Evolutionary conservation across 192 early-diverging fungal genomes (phyloP).

Genomic region (Dissophora ornata): DNA sequence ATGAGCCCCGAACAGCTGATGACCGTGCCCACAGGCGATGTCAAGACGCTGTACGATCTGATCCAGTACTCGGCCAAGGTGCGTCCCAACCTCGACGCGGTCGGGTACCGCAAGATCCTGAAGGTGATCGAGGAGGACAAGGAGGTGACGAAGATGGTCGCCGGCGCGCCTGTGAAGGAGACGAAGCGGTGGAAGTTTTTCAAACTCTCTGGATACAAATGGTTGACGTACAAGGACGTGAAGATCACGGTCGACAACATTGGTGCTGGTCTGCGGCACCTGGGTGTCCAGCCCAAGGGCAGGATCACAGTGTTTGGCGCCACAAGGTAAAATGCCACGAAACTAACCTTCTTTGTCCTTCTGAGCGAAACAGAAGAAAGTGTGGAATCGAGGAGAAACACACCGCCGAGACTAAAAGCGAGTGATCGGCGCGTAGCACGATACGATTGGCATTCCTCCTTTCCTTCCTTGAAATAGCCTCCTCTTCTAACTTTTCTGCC

Average conservation of each 20-base stretch:
- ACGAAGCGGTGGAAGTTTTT: constrained; percentile 88
- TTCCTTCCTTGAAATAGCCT: not conserved
- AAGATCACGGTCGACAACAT: constrained; percentile 59
- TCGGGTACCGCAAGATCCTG: constrained; percentile 76
- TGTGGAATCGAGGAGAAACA: too few species aligned
- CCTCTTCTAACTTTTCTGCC: not conserved
- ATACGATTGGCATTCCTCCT: too few species aligned
- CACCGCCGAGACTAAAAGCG: too few species aligned
- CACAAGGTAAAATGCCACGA: constrained; percentile 73
- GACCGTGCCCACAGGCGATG: constrained; percentile 27
- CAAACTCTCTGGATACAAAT: constrained; percentile 78
- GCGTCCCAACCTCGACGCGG: constrained; percentile 65
- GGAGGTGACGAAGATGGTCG: constrained; percentile 66
- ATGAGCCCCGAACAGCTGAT: constrained; percentile 39
- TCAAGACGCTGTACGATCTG: constrained; percentile 69
- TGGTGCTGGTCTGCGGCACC: constrained; percentile 74
- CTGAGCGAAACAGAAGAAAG: too few species aligned
- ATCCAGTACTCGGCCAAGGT: constrained; percentile 63
- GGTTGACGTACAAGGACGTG: constrained; percentile 79
- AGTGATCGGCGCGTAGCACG: too few species aligned
- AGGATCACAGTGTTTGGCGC: constrained; percentile 74
- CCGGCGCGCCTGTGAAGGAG: constrained; percentile 64
- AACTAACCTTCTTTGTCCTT: not conserved
- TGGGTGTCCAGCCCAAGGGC: constrained; percentile 58
- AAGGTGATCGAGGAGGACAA: constrained; percentile 78